phyloP scores from a whole-genome alignment of 2,329 filamentous ascomycete species.

The Colletotrichum theobromicola region DNA sequence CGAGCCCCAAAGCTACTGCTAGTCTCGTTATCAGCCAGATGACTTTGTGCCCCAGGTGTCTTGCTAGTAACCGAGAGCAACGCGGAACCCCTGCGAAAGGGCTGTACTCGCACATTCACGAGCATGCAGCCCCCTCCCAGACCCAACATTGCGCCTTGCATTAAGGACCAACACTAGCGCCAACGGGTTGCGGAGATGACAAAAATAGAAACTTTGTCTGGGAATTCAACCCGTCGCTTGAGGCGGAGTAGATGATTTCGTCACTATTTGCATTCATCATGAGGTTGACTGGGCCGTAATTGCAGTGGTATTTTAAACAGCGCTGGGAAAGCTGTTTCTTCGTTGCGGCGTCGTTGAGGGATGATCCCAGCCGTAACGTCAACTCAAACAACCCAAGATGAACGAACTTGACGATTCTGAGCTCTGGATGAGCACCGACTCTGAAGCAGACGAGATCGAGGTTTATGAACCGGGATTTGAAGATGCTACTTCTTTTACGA shows the following conservation, averaged over 20 bases:
- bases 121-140: not conserved
- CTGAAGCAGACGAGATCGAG: not conserved
- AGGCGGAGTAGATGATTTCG: not conserved
- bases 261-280: not conserved
- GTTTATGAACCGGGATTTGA: not conserved
- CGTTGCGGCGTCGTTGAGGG: not conserved
- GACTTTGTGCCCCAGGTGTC: not conserved
- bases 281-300: not conserved
- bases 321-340: fast-evolving
- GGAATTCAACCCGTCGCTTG: not conserved
- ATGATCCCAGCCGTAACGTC: not conserved
- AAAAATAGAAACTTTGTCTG: not conserved
- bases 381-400: not conserved
- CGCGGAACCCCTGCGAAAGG: not conserved
- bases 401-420: not conserved
- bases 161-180: not conserved
- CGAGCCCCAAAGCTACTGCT: not conserved
- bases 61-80: not conserved
- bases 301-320: not conserved
- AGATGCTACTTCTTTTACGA: not conserved
- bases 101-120: not conserved
- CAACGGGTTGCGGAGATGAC: not conserved
- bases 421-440: not conserved
- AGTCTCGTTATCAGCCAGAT: not conserved
- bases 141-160: not conserved